Evolutionary conservation across 2,329 filamentous ascomycete genomes (phyloP).

Genomic region (Davidsoniella eucalypti): DNA sequence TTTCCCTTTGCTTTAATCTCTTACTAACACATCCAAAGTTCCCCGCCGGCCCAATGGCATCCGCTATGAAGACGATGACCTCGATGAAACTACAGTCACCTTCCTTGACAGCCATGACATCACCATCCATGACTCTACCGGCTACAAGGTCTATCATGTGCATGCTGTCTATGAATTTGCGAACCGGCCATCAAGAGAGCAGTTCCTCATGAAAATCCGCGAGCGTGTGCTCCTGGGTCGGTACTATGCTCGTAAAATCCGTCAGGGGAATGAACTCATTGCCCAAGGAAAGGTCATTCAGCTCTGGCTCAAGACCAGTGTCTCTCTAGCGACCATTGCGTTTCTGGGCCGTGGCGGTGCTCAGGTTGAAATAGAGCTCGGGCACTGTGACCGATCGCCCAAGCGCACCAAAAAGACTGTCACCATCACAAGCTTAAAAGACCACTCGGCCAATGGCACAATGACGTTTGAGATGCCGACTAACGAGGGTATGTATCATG

Average conservation of each 20-base stretch:
- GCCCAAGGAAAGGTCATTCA: slow-evolving; percentile 10
- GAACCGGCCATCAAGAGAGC: slow-evolving; percentile 7
- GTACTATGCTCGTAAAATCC: slow-evolving; percentile 8
- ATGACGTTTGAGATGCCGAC: slow-evolving; percentile 9
- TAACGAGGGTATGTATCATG: slow-evolving; percentile 1
- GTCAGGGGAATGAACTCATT: slow-evolving; percentile 1
- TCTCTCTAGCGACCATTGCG: slow-evolving; percentile 9
- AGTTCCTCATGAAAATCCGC: slow-evolving; percentile 12
- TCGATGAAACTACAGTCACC: slow-evolving; percentile 7
- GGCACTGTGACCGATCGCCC: slow-evolving; percentile 4
- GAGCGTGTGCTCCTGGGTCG: slow-evolving; percentile 7
- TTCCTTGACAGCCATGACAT: slow-evolving; percentile 11
- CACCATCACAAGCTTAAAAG: slow-evolving; percentile 4
- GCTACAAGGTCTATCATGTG: slow-evolving; percentile 10
- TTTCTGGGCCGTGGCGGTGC: slow-evolving; percentile 9
- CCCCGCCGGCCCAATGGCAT: slow-evolving; percentile 8
- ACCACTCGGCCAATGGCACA: neutral
- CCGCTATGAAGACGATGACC: slow-evolving; percentile 10
- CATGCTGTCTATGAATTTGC: slow-evolving; percentile 11
- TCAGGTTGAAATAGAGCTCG: slow-evolving; percentile 10
- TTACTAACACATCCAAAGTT: neutral
- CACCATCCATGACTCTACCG: slow-evolving; percentile 5
- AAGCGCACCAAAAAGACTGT: slow-evolving; percentile 8
- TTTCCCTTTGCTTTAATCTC: neutral
- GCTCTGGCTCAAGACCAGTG: slow-evolving; percentile 9